Conservation (phyloP, 2,329 filamentous ascomycete species). For the Aspergillus viridinutans region DNA sequence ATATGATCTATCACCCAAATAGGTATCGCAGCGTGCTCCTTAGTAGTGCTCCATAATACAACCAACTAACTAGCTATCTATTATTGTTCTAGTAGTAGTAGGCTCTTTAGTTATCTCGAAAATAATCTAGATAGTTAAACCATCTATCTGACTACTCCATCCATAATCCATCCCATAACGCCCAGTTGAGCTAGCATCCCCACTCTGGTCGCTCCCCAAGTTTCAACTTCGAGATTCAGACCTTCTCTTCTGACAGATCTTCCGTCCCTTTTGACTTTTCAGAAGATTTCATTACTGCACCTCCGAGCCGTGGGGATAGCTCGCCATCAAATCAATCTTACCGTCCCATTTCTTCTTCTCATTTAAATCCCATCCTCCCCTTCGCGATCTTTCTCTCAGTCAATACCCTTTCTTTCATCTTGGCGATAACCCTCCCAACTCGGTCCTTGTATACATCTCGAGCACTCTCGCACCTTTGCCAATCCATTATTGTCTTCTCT, state of each 20-base stretch:
- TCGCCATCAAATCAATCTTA: slow-evolving; percentile 12
- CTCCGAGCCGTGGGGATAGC: slow-evolving; percentile 10
- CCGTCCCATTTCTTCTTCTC: slow-evolving; percentile 9
- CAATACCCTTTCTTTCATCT: slow-evolving; percentile 11
- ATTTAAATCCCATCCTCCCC: slow-evolving; percentile 5
- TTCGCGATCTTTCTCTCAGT: slow-evolving; percentile 14
- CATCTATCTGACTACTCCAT: background rate
- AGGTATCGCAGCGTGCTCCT: background rate
- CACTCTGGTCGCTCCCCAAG: slow-evolving; percentile 10
- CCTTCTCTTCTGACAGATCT: slow-evolving; percentile 9
- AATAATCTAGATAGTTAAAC: background rate
- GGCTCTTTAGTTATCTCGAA: background rate
- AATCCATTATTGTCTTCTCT: slow-evolving; percentile 3
- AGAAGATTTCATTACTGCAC: background rate
- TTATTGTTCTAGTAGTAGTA: background rate
- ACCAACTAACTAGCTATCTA: background rate
- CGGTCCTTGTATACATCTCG: background rate
- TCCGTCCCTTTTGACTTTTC: slow-evolving; percentile 4
- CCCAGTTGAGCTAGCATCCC: background rate
- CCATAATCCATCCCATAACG: background rate
- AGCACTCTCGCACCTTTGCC: slow-evolving; percentile 2
- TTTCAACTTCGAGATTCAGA: slow-evolving; percentile 6
- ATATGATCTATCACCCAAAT: background rate
- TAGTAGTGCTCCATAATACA: background rate
- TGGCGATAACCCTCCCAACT: slow-evolving; percentile 1